These are phyloP conservation scores for Geosmithia flava DNA, from an alignment of 2,329 filamentous ascomycete genomes.

Conservation along the genomic window DNA sequence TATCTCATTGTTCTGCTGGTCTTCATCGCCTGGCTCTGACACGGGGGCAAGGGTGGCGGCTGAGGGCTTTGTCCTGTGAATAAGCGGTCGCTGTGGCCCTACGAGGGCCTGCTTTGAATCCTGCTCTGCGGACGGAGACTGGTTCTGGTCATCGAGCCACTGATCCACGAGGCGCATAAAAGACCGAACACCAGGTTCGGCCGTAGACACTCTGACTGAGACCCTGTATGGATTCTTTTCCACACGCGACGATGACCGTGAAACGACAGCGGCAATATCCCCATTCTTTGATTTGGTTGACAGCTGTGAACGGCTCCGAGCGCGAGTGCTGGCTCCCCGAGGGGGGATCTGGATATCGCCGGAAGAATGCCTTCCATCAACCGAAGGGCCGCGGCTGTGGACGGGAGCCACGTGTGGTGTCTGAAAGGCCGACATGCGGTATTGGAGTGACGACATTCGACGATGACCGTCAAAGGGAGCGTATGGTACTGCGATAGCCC, in stretches of 20 bases:
- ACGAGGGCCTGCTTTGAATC: not conserved
- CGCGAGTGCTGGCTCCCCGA: not conserved
- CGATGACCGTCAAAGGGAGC: not conserved
- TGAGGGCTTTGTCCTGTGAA: not conserved
- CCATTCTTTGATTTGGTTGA: not conserved
- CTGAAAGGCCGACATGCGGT: constrained; percentile 1
- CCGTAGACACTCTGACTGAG: constrained; percentile 1
- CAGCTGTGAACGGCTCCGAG: not conserved
- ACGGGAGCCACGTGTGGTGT: not conserved
- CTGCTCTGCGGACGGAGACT: not conserved
- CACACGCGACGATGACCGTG: not conserved
- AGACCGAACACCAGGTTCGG: constrained; percentile 1
- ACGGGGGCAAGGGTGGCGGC: not conserved
- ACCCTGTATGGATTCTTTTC: constrained; percentile 1
- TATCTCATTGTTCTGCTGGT: not conserved
- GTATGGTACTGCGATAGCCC: constrained; percentile 1
- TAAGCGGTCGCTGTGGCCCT: not conserved
- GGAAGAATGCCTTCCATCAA: not conserved
- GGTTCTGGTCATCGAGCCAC: constrained; percentile 2
- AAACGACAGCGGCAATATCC: constrained; percentile 1
- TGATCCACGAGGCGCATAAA: constrained; percentile 2
- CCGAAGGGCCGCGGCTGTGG: not conserved
- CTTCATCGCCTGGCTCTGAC: not conserved
- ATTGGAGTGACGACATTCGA: not conserved
- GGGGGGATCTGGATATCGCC: not conserved